Conservation (phyloP, 768 basidiomycete species). For the Epithele typhae region DNA sequence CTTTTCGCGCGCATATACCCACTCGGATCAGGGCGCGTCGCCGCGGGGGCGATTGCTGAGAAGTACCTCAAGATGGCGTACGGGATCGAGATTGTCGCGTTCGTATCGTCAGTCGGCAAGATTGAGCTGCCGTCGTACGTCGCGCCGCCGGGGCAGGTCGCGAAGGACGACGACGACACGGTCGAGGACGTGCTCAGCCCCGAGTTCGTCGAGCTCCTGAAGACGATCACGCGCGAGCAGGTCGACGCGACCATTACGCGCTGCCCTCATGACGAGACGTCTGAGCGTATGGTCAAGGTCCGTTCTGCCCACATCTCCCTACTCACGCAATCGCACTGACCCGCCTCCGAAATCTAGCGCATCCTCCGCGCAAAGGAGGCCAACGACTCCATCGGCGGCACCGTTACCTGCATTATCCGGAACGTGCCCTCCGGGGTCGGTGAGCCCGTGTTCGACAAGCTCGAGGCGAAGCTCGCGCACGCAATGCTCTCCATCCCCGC, state of each 20-base stretch:
- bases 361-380: conserved; percentile 91
- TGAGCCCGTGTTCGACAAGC: conserved; percentile 98
- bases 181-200: conserved; percentile 72
- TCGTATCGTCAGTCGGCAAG: conserved; percentile 95
- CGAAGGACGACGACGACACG: conserved; percentile 45
- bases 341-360: conserved; percentile 49
- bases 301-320: background rate
- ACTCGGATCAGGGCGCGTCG: conserved; percentile 70
- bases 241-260: conserved; percentile 86
- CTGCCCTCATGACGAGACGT: conserved; percentile 88
- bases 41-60: conserved; percentile 97
- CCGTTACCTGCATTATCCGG: conserved; percentile 93
- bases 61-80: conserved; percentile 84
- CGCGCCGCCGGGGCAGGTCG: conserved; percentile 35
- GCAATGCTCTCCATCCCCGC: conserved; percentile 99
- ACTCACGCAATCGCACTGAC: conserved; percentile 2
- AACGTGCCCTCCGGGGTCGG: conserved; percentile 88
- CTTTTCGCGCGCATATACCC: background rate
- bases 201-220: conserved; percentile 78
- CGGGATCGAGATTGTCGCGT: conserved; percentile 94
- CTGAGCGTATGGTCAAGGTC: conserved; percentile 88
- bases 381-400: conserved; percentile 96
- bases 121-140: conserved; percentile 66
- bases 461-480: conserved; percentile 92
- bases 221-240: conserved; percentile 76